A percentile compares a stretch with the other conserved stretches of the same genome.
Conservation (phyloP, 2,329 filamentous ascomycete species). For the Claviceps lovelessii region DNA sequence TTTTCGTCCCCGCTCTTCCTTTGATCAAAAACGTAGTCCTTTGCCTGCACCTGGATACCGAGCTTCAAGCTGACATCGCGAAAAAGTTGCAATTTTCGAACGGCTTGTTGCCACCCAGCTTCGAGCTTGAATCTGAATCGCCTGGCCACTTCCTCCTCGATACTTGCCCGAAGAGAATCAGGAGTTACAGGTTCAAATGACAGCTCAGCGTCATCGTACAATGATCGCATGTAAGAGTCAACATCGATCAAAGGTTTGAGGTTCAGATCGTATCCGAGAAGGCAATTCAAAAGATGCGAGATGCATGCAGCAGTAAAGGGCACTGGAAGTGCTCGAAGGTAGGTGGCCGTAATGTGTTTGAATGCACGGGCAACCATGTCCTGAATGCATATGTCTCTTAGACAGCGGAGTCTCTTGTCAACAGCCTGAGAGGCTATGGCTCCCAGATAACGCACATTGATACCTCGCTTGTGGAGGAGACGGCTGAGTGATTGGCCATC, state of each 20-base stretch:
- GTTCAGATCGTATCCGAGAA: constrained; percentile 67
- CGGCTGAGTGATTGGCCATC: constrained; percentile 84
- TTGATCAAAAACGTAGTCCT: constrained; percentile 31
- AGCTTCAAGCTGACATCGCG: constrained; percentile 82
- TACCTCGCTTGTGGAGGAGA: constrained; percentile 87
- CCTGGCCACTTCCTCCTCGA: constrained; percentile 55
- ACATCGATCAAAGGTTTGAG: constrained; percentile 63
- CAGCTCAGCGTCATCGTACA: constrained; percentile 74
- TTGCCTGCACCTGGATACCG: constrained; percentile 73
- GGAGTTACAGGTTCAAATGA: constrained; percentile 69
- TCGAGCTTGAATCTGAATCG: constrained; percentile 67
- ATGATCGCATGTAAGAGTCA: constrained; percentile 54
- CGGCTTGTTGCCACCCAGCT: constrained; percentile 48
- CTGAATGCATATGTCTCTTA: constrained; percentile 65
- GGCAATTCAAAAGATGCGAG: constrained; percentile 83
- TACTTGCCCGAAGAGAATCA: constrained; percentile 50
- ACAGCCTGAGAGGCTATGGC: constrained; percentile 59
- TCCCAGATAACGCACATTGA: constrained; percentile 94
- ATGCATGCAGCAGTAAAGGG: constrained; percentile 68
- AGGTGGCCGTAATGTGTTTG: constrained; percentile 75
- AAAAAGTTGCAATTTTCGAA: constrained; percentile 69
- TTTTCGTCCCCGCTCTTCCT: constrained; percentile 17
- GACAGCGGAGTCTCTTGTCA: constrained; percentile 58
- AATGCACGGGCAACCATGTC: constrained; percentile 94
- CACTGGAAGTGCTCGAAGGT: constrained; percentile 65